These are phyloP conservation scores for Trypanosoma scelopori DNA, from an alignment of 208 protist genomes.

Conservation along the genomic window DNA sequence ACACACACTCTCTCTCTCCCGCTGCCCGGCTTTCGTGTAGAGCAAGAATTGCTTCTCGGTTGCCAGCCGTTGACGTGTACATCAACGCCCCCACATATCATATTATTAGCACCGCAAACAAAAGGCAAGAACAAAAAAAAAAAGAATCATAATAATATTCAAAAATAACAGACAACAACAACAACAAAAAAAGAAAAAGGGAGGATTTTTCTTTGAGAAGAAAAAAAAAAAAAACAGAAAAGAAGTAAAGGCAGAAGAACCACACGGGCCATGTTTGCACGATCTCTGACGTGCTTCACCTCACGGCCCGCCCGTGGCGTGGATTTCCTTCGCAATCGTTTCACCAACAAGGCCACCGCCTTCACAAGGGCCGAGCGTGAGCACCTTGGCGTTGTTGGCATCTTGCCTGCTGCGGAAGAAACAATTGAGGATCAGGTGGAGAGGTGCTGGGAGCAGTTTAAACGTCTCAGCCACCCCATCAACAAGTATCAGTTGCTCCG, in stretches of 20 bases:
- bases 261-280: conserved; percentile 26
- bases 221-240: conserved; percentile 5
- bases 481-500: conserved; percentile 51
- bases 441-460: conserved; percentile 43
- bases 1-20: no score
- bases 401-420: conserved; percentile 50
- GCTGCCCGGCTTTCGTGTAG: no score
- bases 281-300: conserved; percentile 25
- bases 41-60: no score
- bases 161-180: no score
- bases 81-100: no score
- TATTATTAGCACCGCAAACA: no score
- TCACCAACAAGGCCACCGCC: conserved; percentile 58
- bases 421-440: conserved; percentile 55
- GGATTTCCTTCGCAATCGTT: conserved; percentile 64
- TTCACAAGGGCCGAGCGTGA: conserved; percentile 62
- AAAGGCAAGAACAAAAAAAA: no score
- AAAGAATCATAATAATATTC: no score
- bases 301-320: conserved; percentile 43
- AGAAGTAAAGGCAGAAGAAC: not conserved
- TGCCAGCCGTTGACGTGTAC: no score
- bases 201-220: not conserved
- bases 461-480: conserved; percentile 37
- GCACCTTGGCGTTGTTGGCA: conserved; percentile 47
- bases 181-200: conserved; percentile 1